Percentiles rank a stretch among this genome's conserved stretches.
Evolutionary conservation across 306 rosid species (phyloP).

Genomic region (Gastrolobium bilobum): DNA sequence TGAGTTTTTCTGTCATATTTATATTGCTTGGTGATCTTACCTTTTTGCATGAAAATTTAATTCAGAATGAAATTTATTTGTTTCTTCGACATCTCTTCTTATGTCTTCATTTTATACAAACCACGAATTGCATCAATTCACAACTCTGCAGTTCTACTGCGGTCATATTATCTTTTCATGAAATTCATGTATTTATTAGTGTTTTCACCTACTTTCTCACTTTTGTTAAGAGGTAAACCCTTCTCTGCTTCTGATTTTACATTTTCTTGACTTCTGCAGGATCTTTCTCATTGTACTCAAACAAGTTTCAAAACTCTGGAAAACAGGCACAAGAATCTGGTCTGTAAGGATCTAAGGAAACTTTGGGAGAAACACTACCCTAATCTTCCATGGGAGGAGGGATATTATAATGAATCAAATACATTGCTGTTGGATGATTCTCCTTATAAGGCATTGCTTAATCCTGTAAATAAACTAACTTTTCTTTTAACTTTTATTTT

Average conservation of each 20-base stretch:
- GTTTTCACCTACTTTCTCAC: neutral
- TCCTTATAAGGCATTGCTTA: slow-evolving; percentile 81
- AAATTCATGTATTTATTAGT: neutral
- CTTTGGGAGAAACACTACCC: slow-evolving; percentile 81
- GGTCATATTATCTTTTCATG: neutral
- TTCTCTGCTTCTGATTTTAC: slow-evolving; percentile 3
- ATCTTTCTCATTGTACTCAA: slow-evolving; percentile 70
- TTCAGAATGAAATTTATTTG: neutral
- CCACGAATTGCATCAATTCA: neutral
- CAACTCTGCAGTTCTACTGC: neutral
- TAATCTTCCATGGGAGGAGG: slow-evolving; percentile 80
- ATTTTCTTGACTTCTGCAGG: slow-evolving; percentile 54
- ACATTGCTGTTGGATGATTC: slow-evolving; percentile 85
- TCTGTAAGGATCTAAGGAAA: slow-evolving; percentile 77
- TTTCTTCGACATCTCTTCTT: neutral
- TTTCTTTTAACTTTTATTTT: neutral
- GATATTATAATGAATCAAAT: slow-evolving; percentile 67
- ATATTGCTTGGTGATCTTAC: neutral
- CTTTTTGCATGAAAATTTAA: slow-evolving; percentile 17
- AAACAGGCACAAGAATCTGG: slow-evolving; percentile 66
- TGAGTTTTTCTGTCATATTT: neutral
- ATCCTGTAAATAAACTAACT: slow-evolving; percentile 65
- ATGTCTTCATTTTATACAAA: neutral
- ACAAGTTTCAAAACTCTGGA: slow-evolving; percentile 67
- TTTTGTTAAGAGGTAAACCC: neutral